Evolutionary conservation across 2,329 filamentous ascomycete species (phyloP).

Genomic region (Ceratocystis huliohia): DNA sequence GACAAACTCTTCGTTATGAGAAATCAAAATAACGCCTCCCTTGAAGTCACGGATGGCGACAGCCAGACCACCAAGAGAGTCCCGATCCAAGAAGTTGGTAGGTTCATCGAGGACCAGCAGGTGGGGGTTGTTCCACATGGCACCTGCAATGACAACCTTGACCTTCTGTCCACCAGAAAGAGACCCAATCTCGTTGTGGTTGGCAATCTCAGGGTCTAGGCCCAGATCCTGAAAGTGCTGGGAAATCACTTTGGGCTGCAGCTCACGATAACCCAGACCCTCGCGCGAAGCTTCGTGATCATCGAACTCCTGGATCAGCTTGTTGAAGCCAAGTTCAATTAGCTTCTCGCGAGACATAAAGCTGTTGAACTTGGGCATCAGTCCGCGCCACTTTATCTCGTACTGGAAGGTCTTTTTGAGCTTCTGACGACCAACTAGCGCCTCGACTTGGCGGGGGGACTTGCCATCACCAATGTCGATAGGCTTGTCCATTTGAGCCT

Average conservation of each 20-base stretch:
- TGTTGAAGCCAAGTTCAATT: slow-evolving; percentile 71
- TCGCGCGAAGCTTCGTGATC: slow-evolving; percentile 98
- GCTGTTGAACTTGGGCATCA: slow-evolving; percentile 85
- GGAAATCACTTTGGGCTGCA: slow-evolving; percentile 85
- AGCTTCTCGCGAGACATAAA: slow-evolving; percentile 90
- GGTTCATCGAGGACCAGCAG: slow-evolving; percentile 94
- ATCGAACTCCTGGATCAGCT: slow-evolving; percentile 94
- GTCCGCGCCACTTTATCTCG: slow-evolving; percentile 84
- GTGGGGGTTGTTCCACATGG: slow-evolving; percentile 99
- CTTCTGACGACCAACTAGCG: slow-evolving; percentile 91
- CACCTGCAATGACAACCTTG: slow-evolving; percentile 91
- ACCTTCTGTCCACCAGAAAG: slow-evolving; percentile 96
- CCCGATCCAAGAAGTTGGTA: slow-evolving; percentile 97
- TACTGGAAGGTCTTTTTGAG: slow-evolving; percentile 99
- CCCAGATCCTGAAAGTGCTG: slow-evolving; percentile 98
- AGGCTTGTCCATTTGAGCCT: slow-evolving; percentile 79
- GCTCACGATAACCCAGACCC: slow-evolving; percentile 86
- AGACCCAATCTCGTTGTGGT: slow-evolving; percentile 95
- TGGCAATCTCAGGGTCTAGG: slow-evolving; percentile 92
- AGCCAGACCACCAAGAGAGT: slow-evolving; percentile 91
- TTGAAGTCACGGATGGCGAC: slow-evolving; percentile 97
- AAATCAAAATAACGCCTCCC: slow-evolving; percentile 98
- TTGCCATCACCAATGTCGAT: slow-evolving; percentile 77
- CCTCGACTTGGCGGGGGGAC: slow-evolving; percentile 64
- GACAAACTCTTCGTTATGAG: slow-evolving; percentile 98